These are phyloP conservation scores for Carnegiea gigantea DNA, from an alignment of 179 eudicot species.

Conservation along the genomic window DNA sequence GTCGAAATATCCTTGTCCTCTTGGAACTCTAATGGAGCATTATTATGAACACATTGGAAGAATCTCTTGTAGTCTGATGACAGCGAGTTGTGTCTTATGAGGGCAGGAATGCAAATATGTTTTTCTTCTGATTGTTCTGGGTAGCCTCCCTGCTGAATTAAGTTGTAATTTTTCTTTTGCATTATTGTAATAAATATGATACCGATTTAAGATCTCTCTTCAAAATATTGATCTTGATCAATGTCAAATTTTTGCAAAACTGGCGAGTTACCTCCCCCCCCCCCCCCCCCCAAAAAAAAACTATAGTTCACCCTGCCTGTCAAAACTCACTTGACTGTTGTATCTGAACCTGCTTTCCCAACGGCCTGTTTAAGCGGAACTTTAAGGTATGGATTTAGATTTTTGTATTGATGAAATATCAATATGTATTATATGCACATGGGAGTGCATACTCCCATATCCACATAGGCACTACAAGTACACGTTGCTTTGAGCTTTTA, in stretches of 20 bases:
- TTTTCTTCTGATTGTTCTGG: not conserved
- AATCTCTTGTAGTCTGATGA: not conserved
- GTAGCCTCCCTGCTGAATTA: not conserved
- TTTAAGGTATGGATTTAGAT: too few species aligned
- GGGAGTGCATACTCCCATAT: too few species aligned
- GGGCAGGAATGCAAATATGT: constrained; percentile 8
- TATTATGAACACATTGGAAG: not conserved
- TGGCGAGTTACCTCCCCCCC: too few species aligned
- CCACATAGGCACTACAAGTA: too few species aligned
- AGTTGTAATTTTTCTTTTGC: constrained; percentile 20
- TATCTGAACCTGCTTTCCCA: too few species aligned
- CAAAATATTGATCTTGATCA: not conserved
- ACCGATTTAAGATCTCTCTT: constrained; percentile 3
- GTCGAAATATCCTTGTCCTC: not conserved
- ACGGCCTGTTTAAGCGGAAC: too few species aligned
- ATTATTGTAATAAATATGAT: not conserved
- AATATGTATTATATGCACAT: too few species aligned
- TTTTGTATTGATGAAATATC: too few species aligned
- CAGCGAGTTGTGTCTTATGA: not conserved
- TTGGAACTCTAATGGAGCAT: not conserved
- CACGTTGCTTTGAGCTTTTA: too few species aligned
- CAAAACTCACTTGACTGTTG: too few species aligned
- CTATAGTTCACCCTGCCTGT: too few species aligned
- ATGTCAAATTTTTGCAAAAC: not conserved
- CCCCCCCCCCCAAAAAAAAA: too few species aligned